phyloP scores from a whole-genome alignment of 495 filamentous ascomycete species.

The Podospora conica region DNA sequence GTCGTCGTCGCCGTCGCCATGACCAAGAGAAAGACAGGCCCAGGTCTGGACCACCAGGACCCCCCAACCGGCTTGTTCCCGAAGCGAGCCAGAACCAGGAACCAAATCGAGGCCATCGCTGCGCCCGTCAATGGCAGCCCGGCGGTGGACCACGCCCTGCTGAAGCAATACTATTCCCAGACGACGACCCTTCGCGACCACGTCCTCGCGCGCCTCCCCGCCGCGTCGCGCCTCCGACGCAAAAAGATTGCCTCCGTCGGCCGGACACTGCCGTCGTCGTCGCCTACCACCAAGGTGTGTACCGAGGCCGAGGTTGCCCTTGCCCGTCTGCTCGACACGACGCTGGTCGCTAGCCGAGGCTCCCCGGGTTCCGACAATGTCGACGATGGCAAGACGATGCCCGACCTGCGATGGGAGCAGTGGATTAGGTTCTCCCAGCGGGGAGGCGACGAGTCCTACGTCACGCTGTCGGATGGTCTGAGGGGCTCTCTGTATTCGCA shows the following conservation, averaged over 20 bases:
- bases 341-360: conserved; percentile 52
- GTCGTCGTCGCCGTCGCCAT: background rate
- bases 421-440: conserved; percentile 65
- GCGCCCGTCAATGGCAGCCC: background rate
- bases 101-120: background rate
- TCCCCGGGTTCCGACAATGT: conserved; percentile 18
- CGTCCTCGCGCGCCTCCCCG: conserved; percentile 47
- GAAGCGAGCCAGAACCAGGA: background rate
- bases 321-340: conserved; percentile 57
- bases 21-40: conserved; percentile 5
- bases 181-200: conserved; percentile 68
- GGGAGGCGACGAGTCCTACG: conserved; percentile 41
- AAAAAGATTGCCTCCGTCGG: conserved; percentile 44
- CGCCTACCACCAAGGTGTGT: conserved; percentile 14
- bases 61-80: background rate
- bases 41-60: background rate
- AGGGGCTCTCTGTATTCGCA: conserved; percentile 41
- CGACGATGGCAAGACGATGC: conserved; percentile 21
- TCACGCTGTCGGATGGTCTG: conserved; percentile 45
- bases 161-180: conserved; percentile 66
- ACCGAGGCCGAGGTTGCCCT: conserved; percentile 38
- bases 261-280: conserved; percentile 13
- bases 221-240: conserved; percentile 37
- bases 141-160: conserved; percentile 54
- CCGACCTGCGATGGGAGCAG: conserved; percentile 45